Evolutionary conservation across 2,329 filamentous ascomycete species (phyloP).

Genomic region (Ceratocystis alfenasii): DNA sequence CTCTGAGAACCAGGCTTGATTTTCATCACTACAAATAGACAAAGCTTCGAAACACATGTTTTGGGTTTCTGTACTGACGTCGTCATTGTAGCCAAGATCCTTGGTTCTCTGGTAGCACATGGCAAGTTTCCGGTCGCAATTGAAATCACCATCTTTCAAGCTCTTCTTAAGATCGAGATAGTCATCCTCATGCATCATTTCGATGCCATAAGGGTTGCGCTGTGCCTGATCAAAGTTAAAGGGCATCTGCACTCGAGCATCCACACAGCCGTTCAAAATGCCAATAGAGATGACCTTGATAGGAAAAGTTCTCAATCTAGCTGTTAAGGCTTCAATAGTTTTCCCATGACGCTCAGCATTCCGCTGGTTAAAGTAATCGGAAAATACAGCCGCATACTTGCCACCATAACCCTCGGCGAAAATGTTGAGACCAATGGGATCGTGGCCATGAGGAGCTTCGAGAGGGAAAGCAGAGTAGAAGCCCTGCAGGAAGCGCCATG

Average conservation of each 20-base stretch:
- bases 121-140: background rate
- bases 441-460: slow-evolving; percentile 31
- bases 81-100: slow-evolving; percentile 32
- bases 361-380: slow-evolving; percentile 46
- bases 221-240: slow-evolving; percentile 46
- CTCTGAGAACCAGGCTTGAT: background rate
- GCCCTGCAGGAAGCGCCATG: slow-evolving; percentile 54
- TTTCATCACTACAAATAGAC: slow-evolving; percentile 18
- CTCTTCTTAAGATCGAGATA: slow-evolving; percentile 24
- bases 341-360: slow-evolving; percentile 36
- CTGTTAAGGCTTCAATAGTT: no score
- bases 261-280: slow-evolving; percentile 60
- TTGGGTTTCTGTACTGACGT: slow-evolving; percentile 28
- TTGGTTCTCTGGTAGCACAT: slow-evolving; percentile 27
- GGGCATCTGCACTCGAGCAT: slow-evolving; percentile 48
- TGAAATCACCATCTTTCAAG: background rate
- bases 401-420: slow-evolving; percentile 62
- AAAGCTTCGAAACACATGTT: slow-evolving; percentile 25
- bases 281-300: slow-evolving; percentile 48
- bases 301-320: slow-evolving; percentile 23
- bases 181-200: slow-evolving; percentile 35
- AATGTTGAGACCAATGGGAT: slow-evolving; percentile 37
- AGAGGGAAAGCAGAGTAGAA: slow-evolving; percentile 48
- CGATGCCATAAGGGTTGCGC: slow-evolving; percentile 54
- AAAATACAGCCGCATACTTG: slow-evolving; percentile 56